Base-by-base conservation (phyloP, 2,329 filamentous ascomycete species). In the Fusarium begoniae region DNA sequence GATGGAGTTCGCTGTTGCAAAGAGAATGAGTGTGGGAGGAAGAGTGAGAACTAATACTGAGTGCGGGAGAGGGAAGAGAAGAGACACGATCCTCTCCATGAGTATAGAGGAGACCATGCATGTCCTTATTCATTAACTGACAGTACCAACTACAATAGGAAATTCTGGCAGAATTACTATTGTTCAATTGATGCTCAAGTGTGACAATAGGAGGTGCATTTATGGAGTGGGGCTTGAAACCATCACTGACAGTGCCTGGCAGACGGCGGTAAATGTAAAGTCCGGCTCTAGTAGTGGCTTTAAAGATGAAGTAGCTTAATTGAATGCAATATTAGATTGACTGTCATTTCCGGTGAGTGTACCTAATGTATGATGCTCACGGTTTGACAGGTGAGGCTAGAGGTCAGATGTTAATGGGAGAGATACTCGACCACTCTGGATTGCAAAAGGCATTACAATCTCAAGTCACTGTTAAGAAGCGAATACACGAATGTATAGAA, bases 141-240 rank as follows among this genome's bases (percentile, higher is more conserved):
- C n/a, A 20, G 44, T 55, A 8, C 37, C 8, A n/a, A 40, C 15
- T 20, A 13, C 35, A 44, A 32, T 30, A 28, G 38, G 26, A 35
- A 30, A 43, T 12, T 26, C 38, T 35, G 24, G 18, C n/a, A 51
- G 40, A 43, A 30, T 54, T 47, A 6, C 50, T 45, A 72, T 72
- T 72, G 69, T 72, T 69, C 40, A 48, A 54, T 61, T 48, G 14
- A 59, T 50, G 51, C 30, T 59, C 56, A 12, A 58, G n/a, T 50
- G 38, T 41, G 30, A 72, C 69, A 72, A 72, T 69, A 63, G 54
- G 28, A 50, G 18, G 15, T 30, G 45, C 45, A 15, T 50, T 13
- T 10, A 35, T 24, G 17, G 11, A 35, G 63, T 72, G 69, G 59
- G 50, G 60, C 54, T 35, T 38, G 12, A 43, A 35, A 17, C 40